Conservation (phyloP, 768 basidiomycete species). For the Vishniacozyma victoriae region DNA sequence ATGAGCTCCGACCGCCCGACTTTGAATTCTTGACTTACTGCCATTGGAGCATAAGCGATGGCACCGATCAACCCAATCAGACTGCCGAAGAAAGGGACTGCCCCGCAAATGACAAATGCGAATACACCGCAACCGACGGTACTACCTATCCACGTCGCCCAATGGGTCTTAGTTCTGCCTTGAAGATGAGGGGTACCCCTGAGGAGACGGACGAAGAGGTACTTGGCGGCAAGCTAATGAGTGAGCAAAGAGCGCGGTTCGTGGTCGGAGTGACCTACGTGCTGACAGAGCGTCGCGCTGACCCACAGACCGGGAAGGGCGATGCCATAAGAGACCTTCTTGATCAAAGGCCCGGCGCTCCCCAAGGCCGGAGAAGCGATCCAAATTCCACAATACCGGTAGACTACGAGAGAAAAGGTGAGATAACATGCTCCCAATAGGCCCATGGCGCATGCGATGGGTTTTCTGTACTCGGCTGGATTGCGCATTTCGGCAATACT, state of each 20-base stretch:
- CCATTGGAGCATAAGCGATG: conserved; percentile 14
- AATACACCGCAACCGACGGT: conserved; percentile 8
- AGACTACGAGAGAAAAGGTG: conserved; percentile 5
- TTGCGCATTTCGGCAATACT: conserved; percentile 32
- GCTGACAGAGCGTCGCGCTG: conserved; percentile 6
- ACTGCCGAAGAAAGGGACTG: conserved; percentile 19
- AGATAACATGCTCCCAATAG: conserved; percentile 20
- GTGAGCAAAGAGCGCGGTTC: background rate
- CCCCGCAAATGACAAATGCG: conserved; percentile 12
- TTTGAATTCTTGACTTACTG: conserved; percentile 1
- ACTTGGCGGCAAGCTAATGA: conserved; percentile 9
- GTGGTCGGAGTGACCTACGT: conserved; percentile 5
- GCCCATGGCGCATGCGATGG: conserved; percentile 10
- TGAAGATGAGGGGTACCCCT: conserved; percentile 14
- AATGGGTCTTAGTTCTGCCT: conserved; percentile 6
- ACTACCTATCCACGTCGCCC: conserved; percentile 9
- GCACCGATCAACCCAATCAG: conserved; percentile 26
- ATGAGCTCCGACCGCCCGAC: background rate
- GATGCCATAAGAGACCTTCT: conserved; percentile 35
- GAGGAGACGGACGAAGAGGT: conserved; percentile 20
- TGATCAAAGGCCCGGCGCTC: conserved; percentile 31
- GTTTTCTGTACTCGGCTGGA: conserved; percentile 11
- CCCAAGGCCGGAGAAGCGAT: conserved; percentile 31
- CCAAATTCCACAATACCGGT: conserved; percentile 13
- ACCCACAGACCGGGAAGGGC: conserved; percentile 34